Evolutionary conservation across 1,284 basidiomycete genomes (phyloP), one percentile per base, ranked within the genome.

Genomic region (Blastosporella zonata): DNA sequence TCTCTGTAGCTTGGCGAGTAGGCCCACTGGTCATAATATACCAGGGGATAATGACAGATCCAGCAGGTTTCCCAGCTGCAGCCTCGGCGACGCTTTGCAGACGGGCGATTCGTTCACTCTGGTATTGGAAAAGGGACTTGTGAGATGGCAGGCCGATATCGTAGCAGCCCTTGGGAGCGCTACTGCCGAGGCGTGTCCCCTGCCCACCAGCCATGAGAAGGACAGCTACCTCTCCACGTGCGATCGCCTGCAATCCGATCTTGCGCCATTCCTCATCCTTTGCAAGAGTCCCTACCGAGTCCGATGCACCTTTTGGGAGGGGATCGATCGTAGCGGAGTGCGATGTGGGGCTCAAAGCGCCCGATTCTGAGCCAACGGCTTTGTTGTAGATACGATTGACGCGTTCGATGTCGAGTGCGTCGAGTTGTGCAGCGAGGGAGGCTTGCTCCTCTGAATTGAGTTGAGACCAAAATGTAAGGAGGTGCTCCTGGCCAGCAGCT

Each of bases 11-110:
- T 49, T 72, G 73, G 54, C 94, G 82, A 22, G 97, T 99, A 21
- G 97, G 96, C 13, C 95, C 95, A 62, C 91, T 94, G 50, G 96
- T 99, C 97, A 99, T 99, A 63, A 99, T 84, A 74, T 97, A 99
- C 97, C 97, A 99, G 44, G 84, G 89, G 53, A 98, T 82, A 49
- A 80, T 68, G 45, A 87, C 83, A 2, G 80, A 77, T 41, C 79
- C 81, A 12, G 71, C 65, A 20, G 77, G 66, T 59, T 79, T 81
- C 47, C 74, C 72, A 42, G 65, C 70, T 43, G 77, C 71, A 49
- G 72, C 59, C 60, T 82, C 82, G 0, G 94, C 95, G 40, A 98
- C 67, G 23, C 70, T 69, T 69, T 96, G 89, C 44, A 99, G 73
- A 50, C 87, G 82, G 43, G 78, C 75, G 65, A 99, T 97, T 44